Evolutionary conservation across 139 green algal species (phyloP).

Genomic region (Nannochloris sp.): DNA sequence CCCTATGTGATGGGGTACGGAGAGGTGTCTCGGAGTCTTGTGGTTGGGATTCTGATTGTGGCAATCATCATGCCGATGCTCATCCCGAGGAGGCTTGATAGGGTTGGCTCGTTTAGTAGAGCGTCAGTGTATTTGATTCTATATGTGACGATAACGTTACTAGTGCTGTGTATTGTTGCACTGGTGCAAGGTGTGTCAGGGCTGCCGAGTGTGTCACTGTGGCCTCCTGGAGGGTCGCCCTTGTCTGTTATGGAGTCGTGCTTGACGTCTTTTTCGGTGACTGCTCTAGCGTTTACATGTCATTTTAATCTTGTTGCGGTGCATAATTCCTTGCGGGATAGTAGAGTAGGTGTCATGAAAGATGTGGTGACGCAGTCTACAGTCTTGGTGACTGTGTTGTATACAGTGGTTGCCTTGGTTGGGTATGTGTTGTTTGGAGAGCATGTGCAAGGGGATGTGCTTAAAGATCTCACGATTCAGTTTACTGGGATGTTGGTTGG

Average conservation of each 20-base stretch:
- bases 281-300: slow-evolving; percentile 20
- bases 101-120: slow-evolving; percentile 14
- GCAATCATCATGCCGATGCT: slow-evolving; percentile 20
- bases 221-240: neutral
- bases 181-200: slow-evolving; percentile 7
- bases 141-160: slow-evolving; percentile 13
- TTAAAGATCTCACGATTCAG: slow-evolving; percentile 24
- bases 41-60: slow-evolving; percentile 1
- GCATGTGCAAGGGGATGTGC: slow-evolving; percentile 22
- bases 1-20: slow-evolving; percentile 2
- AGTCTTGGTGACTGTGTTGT: slow-evolving; percentile 11
- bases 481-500: slow-evolving; percentile 1
- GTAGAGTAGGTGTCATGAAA: slow-evolving; percentile 7
- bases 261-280: slow-evolving; percentile 12
- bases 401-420: slow-evolving; percentile 18
- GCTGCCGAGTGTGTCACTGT: neutral
- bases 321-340: slow-evolving; percentile 14
- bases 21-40: neutral
- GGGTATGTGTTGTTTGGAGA: slow-evolving; percentile 31
- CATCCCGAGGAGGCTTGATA: slow-evolving; percentile 15
- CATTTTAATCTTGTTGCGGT: slow-evolving; percentile 35
- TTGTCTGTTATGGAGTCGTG: neutral
- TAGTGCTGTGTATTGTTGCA: slow-evolving; percentile 13
- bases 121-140: slow-evolving; percentile 20
- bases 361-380: slow-evolving; percentile 1